Evolutionary conservation across 1,284 basidiomycete species (phyloP).

Genomic region (Austroboletus novae-zelandiae): DNA sequence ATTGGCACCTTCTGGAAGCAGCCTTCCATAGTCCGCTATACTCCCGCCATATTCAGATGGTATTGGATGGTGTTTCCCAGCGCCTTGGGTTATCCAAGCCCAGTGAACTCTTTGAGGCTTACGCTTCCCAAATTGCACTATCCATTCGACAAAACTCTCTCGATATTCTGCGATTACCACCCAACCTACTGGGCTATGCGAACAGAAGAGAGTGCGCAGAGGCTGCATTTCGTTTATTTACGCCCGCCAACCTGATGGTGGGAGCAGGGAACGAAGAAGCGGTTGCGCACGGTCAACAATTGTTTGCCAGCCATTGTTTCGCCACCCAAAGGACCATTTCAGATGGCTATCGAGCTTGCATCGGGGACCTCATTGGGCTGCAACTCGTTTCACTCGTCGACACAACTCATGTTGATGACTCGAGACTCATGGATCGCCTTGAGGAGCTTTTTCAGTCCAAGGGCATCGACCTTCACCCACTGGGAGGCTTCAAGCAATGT

Average conservation of each 20-base stretch:
- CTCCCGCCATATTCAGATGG: constrained; percentile 59
- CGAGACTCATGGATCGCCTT: constrained; percentile 27
- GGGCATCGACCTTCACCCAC: constrained; percentile 30
- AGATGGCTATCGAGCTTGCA: constrained; percentile 62
- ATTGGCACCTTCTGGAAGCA: constrained; percentile 85
- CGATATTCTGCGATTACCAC: constrained; percentile 67
- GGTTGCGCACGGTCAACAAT: constrained; percentile 39
- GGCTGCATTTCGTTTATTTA: constrained; percentile 59
- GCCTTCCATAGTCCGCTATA: constrained; percentile 49
- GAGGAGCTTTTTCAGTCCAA: constrained; percentile 38
- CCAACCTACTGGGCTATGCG: constrained; percentile 68
- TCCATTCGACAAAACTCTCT: constrained; percentile 52
- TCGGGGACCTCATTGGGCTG: constrained; percentile 70
- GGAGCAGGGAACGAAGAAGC: constrained; percentile 27
- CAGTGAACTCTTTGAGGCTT: constrained; percentile 73
- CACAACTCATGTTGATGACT: constrained; percentile 17
- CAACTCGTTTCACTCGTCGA: constrained; percentile 52
- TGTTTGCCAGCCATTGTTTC: constrained; percentile 65
- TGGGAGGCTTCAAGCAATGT: constrained; percentile 37
- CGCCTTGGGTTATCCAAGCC: constrained; percentile 68
- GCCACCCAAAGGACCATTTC: constrained; percentile 49
- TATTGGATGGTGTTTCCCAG: constrained; percentile 61
- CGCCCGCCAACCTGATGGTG: constrained; percentile 56
- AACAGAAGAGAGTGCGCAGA: constrained; percentile 60
- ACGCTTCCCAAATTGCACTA: constrained; percentile 75